Base-by-base conservation (phyloP, 1,139 yeast species). In the Magnusiomyces tetraspermus region DNA sequence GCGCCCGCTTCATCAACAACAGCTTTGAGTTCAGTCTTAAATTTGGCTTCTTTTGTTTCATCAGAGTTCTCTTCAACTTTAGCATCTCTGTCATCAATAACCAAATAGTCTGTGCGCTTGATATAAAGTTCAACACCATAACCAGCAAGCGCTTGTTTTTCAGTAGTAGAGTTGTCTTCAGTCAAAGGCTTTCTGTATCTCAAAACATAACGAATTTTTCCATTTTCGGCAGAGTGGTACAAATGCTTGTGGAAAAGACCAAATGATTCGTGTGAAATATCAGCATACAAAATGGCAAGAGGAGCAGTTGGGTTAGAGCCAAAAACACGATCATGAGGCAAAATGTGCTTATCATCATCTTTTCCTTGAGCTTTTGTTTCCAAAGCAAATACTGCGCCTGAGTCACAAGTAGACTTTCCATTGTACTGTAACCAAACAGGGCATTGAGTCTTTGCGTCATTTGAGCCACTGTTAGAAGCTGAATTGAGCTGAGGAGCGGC, bases 181-280 rank as follows among this genome's bases (percentile, higher is more conserved):
- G 46, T 47, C 19, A 45, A 17, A 0, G 81, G 79, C 6, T 79
- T 73, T 21, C 48, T 21, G 60, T 87, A 83, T 59, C 97, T 76
- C 84, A 95, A 79, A 2, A 83, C 76, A 64, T 86, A 84, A 54
- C 87, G 75, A 33, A 89, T 66, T 61, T 86, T 85, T 0, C 87
- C 94, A 1, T 71, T 66, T 8, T 69, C 63, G 0, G 95, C 85
- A 53, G 84, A 80, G 46, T 77, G 76, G 56, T 74, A 75, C 53
- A 92, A 68, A 54, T 79, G 77, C 24, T 72, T 66, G 59, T 87
- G 82, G 71, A 85, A 83, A 2, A 68, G 70, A 13, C 71, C 70
- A 61, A 88, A 85, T 3, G 71, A 67, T 0, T 64, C 66, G 2
- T 67, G 59, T 11, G 46, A 21, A 3, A 79, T 71, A 58, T 78